Base-by-base conservation (phyloP, 108 stramenopile genomes). In the Schizochytrium sp. region DNA sequence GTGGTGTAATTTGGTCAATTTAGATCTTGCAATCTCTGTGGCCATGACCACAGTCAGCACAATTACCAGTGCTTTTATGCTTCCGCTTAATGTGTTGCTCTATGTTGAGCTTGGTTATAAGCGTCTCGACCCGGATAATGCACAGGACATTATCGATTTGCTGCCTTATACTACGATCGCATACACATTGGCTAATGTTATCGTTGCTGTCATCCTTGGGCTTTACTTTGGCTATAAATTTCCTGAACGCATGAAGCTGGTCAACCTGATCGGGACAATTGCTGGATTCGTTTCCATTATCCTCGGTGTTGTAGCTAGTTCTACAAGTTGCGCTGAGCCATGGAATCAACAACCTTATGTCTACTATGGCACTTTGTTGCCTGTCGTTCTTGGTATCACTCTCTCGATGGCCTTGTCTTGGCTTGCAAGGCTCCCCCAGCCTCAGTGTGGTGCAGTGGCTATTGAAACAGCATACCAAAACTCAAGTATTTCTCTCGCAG, bases 21-120 rank as follows among this genome's bases (percentile, higher is more conserved):
- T 95, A 28, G 96, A 96, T 45, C 92, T 97, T 53, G 95, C 95
- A n/a, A 91, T 97, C 28, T 90, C 88, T 46, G 95, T 97, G 1
- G 95, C 96, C 72, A 97, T 97, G 96, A 97, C 96, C 3, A 94
- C 96, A 10, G 94, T 96, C 45, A 95, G 95, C 3, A 96, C 96
- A 55, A 87, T 97, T 50, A 61, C 95, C 13, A 93, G 93, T 15
- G 87, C 94, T 53, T 90, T 93, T 3, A 73, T 97, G 44, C 94
- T 96, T 73, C 97, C 97, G 46, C 90, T 94, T 19, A 97, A 97
- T 87, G 88, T 97, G 7, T 90, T 96, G 42, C 55, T 97, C 3
- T 97, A 96, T 72, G 92, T 95, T 57, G 90, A 92, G 41, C 89
- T 89, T 28, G 92, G 94, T 41, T 97, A 95, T 88, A 83, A 83